These are phyloP conservation scores for Cucumis melo DNA, from an alignment of 306 rosid genomes.

Conservation along the genomic window DNA sequence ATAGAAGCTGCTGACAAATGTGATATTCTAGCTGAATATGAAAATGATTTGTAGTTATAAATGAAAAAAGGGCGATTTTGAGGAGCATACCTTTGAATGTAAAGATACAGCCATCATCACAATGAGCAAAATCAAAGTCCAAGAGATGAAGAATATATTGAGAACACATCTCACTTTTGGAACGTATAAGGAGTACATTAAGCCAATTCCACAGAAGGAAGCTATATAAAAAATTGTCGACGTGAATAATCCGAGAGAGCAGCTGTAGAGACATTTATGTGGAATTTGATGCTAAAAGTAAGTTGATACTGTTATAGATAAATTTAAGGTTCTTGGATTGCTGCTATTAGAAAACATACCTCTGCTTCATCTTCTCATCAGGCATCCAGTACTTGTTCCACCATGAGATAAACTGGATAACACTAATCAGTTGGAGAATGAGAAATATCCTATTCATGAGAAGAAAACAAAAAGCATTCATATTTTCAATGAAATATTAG, in stretches of 20 bases:
- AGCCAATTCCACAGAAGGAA: slow-evolving; percentile 49
- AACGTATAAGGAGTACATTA: slow-evolving; percentile 41
- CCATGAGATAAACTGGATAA: slow-evolving; percentile 71
- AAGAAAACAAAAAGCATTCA: neutral
- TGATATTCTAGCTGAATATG: neutral
- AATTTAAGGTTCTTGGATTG: neutral
- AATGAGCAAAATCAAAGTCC: slow-evolving; percentile 68
- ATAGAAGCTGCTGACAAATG: neutral
- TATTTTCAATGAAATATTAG: neutral
- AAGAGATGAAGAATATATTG: slow-evolving; percentile 72
- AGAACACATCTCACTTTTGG: slow-evolving; percentile 42
- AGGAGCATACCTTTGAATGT: slow-evolving; percentile 55
- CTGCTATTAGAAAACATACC: slow-evolving; percentile 20
- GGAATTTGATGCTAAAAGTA: neutral
- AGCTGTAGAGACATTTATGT: slow-evolving; percentile 30
- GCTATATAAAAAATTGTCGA: slow-evolving; percentile 58
- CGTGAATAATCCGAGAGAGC: slow-evolving; percentile 52
- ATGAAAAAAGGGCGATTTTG: neutral
- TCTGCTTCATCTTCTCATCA: slow-evolving; percentile 42
- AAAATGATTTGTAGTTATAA: neutral
- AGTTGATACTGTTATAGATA: neutral
- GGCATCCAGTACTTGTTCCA: slow-evolving; percentile 88
- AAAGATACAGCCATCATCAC: slow-evolving; percentile 53
- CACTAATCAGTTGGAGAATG: slow-evolving; percentile 58
- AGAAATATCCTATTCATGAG: slow-evolving; percentile 32